Base-by-base conservation (phyloP, 2,329 filamentous ascomycete genomes). In the Ambrosiella beaveri region DNA sequence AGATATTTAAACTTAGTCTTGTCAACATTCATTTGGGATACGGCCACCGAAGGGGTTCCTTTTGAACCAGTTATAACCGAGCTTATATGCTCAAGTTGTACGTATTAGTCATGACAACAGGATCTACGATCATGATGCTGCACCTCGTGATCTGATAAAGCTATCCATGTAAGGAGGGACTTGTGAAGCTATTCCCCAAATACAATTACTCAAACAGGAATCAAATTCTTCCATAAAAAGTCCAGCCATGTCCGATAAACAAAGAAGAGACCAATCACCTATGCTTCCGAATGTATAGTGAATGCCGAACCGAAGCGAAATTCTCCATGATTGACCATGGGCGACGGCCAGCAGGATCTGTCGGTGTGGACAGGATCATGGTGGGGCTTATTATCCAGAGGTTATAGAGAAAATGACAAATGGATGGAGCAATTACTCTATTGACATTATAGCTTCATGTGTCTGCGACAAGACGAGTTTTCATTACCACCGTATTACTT, bases 401-500 rank as follows among this genome's bases (percentile, higher is more conserved):
- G n/a, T 12, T 12, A 41, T n/a, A 41, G n/a, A 41, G 39, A 41
- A 41, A 1, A 41, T 41, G 39, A 7, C 11, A 12, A n/a, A 12
- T 41, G 39, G 39, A 41, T n/a, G n/a, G 39, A 41, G n/a, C 39
- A 7, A 41, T n/a, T n/a, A 11, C 11, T 12, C 39, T n/a, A n/a
- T 41, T 41, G 39, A 41, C 39, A 12, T n/a, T n/a, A 41, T 41
- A 41, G 39, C 11, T 3, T 41, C 39, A 41, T 11, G 39, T 41
- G 39, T 2, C 39, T n/a, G 39, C 39, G 11, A n/a, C 39, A 41
- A 5, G 45, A 27, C 8, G 7, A 57, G 54, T 59, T 59, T 57
- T 27, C 15, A 54, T 59, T 59, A 59, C 58, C 53, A 47, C 47
- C 54, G 19, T 40, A 53, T 59, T 57, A 59, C 58, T 57, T 57